Conservation (phyloP, 2,329 filamentous ascomycete species). For the Alternaria arbusti region DNA sequence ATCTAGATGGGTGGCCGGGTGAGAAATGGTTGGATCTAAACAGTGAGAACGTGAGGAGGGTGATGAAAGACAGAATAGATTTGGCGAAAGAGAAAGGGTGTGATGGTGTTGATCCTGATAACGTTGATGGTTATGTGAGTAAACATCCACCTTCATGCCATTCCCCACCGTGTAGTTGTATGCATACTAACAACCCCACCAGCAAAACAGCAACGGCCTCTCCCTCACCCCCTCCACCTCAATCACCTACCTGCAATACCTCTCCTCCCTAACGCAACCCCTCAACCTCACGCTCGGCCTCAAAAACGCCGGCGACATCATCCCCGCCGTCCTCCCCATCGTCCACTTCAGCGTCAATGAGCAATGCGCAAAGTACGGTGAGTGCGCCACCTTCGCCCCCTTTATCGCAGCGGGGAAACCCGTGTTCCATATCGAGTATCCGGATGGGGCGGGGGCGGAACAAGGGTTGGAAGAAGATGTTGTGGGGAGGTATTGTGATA, state of each 20-base stretch:
- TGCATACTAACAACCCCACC: neutral
- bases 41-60: slow-evolving; percentile 64
- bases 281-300: slow-evolving; percentile 68
- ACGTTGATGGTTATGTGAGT: slow-evolving; percentile 69
- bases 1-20: slow-evolving; percentile 68
- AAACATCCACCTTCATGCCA: neutral
- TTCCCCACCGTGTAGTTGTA: neutral
- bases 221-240: slow-evolving; percentile 63
- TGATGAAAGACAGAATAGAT: slow-evolving; percentile 68
- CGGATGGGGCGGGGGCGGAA: slow-evolving; percentile 52
- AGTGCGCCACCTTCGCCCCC: slow-evolving; percentile 64
- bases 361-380: slow-evolving; percentile 67
- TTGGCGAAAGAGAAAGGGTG: slow-evolving; percentile 68
- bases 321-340: slow-evolving; percentile 56
- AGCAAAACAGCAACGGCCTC: slow-evolving; percentile 67
- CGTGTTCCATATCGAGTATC: slow-evolving; percentile 77
- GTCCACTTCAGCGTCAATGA: slow-evolving; percentile 75
- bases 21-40: slow-evolving; percentile 71
- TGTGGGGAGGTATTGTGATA: slow-evolving; percentile 52
- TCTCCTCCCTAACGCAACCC: slow-evolving; percentile 61
- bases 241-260: slow-evolving; percentile 65
- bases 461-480: slow-evolving; percentile 42
- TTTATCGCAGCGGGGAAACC: slow-evolving; percentile 69
- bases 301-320: slow-evolving; percentile 71
- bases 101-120: slow-evolving; percentile 74